Base-by-base conservation (phyloP, 352 stramenopile species). In the Phytophthora kernoviae region DNA sequence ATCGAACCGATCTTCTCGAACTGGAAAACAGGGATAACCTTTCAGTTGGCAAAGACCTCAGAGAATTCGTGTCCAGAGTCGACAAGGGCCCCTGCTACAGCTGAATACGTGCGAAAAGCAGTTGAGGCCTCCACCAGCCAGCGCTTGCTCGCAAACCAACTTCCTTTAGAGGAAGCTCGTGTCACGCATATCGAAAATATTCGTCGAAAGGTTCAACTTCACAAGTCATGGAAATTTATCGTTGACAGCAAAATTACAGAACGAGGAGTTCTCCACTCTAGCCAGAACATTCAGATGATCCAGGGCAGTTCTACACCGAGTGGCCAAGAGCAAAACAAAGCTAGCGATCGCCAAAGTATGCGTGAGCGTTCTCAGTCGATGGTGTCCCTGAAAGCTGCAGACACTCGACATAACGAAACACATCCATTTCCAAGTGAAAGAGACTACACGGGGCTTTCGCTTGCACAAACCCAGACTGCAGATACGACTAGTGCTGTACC, bases 141-240 rank as follows among this genome's bases (percentile, higher is more conserved):
- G 9, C 52, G 62, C 8, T 58, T 75, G 54, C 54, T 70, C 11
- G 56, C 62, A 0, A 26, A 65, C 12, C 54, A 72, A 30, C 57
- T 87, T 8, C 49, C 64, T 8, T 59, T 61, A 10, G 62, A 70
- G 63, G 62, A 70, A 65, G 62, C 62, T 15, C 55, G 62, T 4
- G 55, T 65, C 12, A 68, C 66, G 2, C 81, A 86, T 18, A 63
- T 73, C 4, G 62, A 64, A 17, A 88, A 80, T 49, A 79, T 88
- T 14, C 78, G 69, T 2, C 74, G 69, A 24, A 82, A 82, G 40
- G 52, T 87, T 14, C 81, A 81, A 33, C 66, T 90, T 0, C 77
- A 79, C 40, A 76, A 79, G 24, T 90, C 81, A 15, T 90, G 81
- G 81, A 75, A 81, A 42, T 66, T 70, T 14, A 62, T 56, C 2